These are phyloP conservation scores for Phytophthora megakarya DNA, from an alignment of 352 stramenopile genomes.

Conservation along the genomic window DNA sequence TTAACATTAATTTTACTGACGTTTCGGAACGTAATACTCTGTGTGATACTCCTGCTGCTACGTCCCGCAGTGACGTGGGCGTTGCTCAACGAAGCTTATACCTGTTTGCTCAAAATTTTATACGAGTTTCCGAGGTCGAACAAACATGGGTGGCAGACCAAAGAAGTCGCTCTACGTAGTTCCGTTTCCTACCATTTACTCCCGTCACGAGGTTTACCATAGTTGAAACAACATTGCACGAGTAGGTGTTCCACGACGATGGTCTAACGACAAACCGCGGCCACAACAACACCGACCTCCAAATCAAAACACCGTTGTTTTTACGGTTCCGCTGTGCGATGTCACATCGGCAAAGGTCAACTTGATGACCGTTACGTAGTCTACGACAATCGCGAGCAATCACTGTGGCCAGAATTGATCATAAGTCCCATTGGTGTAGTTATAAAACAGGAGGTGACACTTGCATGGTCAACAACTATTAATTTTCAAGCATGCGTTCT, in stretches of 20 bases:
- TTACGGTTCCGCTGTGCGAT: background rate
- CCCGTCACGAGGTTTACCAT: too few species aligned
- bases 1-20: background rate
- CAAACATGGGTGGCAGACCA: background rate
- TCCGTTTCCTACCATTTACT: too few species aligned
- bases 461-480: background rate
- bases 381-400: background rate
- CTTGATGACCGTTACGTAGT: background rate
- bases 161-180: background rate
- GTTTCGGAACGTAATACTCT: constrained; percentile 2
- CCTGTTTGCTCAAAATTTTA: background rate
- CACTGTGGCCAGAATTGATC: background rate
- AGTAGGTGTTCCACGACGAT: background rate
- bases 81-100: background rate
- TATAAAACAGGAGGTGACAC: background rate
- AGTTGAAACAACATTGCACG: background rate
- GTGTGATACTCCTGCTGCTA: background rate
- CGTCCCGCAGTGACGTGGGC: background rate
- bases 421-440: background rate
- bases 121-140: background rate
- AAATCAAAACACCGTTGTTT: background rate
- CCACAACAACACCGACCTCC: background rate
- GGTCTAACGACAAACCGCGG: background rate
- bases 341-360: background rate
- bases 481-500: background rate